Base-by-base conservation (phyloP, 2,329 filamentous ascomycete species). In the Chalara sp. region DNA sequence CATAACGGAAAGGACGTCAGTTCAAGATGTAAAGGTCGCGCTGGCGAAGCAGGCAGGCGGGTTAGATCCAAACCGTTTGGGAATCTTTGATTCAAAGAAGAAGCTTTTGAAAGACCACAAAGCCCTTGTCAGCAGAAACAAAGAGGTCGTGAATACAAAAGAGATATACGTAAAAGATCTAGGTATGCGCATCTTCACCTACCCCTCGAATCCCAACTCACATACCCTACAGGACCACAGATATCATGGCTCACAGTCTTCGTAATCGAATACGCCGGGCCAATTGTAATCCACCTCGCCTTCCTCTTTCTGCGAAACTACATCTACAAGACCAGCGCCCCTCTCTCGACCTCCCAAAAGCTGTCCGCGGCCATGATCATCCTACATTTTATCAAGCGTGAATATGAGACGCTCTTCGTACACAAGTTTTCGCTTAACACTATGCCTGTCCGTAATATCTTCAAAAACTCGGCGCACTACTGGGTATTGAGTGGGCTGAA, bases 391-490 rank as follows among this genome's bases (percentile, higher is more conserved):
- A 59, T 88, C 67, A 99, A 99, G 79, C 90, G 93, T 65, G 93
- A 99, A 74, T 78, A 89, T 58, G 93, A 99, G 74, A 97, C 93
- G 1, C 66, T 96, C 55, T 96, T 93, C 67, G 80, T 99, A 55
- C 93, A 99, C 76, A 89, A 89, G 67, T 99, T 99, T 76, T 92
- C 89, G 51, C 83, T 86, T 55, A 89, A 87, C 63, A 99, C 93
- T 46, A 99, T 99, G 93, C 93, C 93, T 13, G 78, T 80, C 52
- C 73, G 71, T 65, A 95, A 96, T 75, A 89, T 99, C 66, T 86
- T 96, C 80, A 93, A 92, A 72, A 99, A 99, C 78, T 89, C 85
- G 58, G 81, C 80, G 59, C 92, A 96, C 75, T 99, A 99, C 80
- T 99, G 93, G 93, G 63, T 85, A 33, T 70, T 92, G 50, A 85